Base-by-base conservation (phyloP, 2,329 filamentous ascomycete genomes). In the Beauveria bassiana region DNA sequence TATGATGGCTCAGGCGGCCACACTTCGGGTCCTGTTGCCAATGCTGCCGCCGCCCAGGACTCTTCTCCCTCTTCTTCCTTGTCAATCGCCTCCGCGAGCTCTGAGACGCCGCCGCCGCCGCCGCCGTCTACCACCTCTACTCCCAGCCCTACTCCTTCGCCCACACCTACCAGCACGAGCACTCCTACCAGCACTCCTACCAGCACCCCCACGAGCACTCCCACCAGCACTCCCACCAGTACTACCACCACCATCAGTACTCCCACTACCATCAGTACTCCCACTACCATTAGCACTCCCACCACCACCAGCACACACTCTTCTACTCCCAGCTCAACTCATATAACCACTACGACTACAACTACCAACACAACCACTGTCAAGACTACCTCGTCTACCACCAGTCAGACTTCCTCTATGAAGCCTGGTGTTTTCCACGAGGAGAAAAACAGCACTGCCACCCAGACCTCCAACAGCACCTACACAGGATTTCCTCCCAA, bases 341-440 rank as follows among this genome's bases (percentile, higher is more conserved):
- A 46, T 1, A 38, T 52, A 31, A 55, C 38, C 5, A 52, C 50
- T 2, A 38, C 54, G 26, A 59, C 64, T 59, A 31, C 63, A 2
- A 62, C 63, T 2, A 62, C 62, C 8, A 57, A 62, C 12, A 61
- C 66, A 10, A 59, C 65, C 22, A 65, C 64, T 52, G 62, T 63
- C 43, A 59, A 51, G 49, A 51, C 46, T 4, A 31, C 65, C 18
- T 61, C 68, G 9, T 65, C 68, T 16, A 65, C 68, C 16, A 63
- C 45, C 42, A 67, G 61, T 61, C 54, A 61, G 43, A 58, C 65
- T 1, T 70, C 71, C 7, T 73, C 70, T n/a, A 67, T 74, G 45
- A 64, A 69, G 62, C 78, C 77, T 16, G 81, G 78, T 66, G 75
- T 85, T 66, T 85, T 85, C 76, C 79, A 80, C 61, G 80, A 85